Evolutionary conservation across 108 stramenopile genomes (phyloP).

Genomic region (Conticribra guillardii): DNA sequence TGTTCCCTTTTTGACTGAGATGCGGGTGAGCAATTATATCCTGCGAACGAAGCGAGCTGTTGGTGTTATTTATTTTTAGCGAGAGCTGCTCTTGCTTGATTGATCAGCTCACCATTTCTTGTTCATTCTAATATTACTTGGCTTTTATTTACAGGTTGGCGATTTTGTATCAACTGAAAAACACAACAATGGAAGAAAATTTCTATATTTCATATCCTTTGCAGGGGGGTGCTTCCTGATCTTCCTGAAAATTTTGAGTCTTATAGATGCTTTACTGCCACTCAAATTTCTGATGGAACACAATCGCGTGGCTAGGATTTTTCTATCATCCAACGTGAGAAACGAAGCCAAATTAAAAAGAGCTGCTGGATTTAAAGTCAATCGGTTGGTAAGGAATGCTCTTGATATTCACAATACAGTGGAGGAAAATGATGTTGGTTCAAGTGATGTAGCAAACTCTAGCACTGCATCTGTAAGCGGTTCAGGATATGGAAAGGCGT

Average conservation of each 20-base stretch:
- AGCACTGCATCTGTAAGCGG: neutral
- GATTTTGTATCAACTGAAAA: neutral
- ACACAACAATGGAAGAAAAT: neutral
- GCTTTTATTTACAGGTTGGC: neutral
- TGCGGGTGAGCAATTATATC: too few relatives aligned
- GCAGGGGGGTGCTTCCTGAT: neutral
- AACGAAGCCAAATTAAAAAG: neutral
- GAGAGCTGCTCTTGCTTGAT: too few relatives aligned
- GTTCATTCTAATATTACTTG: too few relatives aligned
- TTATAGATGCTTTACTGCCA: neutral
- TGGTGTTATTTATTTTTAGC: too few relatives aligned
- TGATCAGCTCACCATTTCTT: too few relatives aligned
- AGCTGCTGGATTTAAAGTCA: neutral
- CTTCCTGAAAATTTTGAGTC: neutral
- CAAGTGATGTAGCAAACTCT: neutral
- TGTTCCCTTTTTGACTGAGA: neutral
- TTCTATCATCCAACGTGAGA: neutral
- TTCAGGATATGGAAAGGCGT: neutral
- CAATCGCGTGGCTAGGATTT: neutral
- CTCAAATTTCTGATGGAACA: neutral
- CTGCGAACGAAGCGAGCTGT: too few relatives aligned
- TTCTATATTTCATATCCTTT: neutral
- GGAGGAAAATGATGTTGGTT: neutral
- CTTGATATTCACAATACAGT: neutral
- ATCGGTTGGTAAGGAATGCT: neutral